These are phyloP conservation scores for Stenogyne calaminthoides DNA, from an alignment of 305 asterid species.

Conservation along the genomic window DNA sequence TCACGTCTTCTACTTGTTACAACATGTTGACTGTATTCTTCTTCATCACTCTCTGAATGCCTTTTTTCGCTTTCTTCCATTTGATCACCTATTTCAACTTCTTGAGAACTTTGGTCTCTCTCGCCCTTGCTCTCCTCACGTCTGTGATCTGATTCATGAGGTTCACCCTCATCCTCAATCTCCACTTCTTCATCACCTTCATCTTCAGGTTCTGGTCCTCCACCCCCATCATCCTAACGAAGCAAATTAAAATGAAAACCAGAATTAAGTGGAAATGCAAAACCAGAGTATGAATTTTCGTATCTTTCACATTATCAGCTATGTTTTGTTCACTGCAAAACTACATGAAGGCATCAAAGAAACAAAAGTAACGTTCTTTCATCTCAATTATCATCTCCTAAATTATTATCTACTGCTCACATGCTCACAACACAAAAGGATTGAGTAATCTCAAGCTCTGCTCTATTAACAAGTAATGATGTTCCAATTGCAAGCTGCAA, in stretches of 20 bases:
- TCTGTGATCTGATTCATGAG: conserved; percentile 51
- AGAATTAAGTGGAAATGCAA: conserved; percentile 10
- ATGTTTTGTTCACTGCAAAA: neutral
- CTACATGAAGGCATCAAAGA: neutral
- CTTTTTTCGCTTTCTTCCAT: conserved; percentile 77
- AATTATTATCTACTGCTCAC: neutral
- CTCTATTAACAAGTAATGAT: neutral
- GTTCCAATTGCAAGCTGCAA: neutral
- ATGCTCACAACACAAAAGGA: neutral
- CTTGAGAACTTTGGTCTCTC: conserved; percentile 76
- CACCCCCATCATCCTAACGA: conserved; percentile 61
- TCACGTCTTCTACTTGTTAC: conserved; percentile 74
- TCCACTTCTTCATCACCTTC: conserved; percentile 58
- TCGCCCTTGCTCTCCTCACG: conserved; percentile 78
- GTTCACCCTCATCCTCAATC: conserved; percentile 72
- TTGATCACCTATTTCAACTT: conserved; percentile 67
- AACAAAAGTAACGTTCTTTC: neutral
- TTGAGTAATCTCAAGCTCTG: neutral
- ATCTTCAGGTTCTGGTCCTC: conserved; percentile 52
- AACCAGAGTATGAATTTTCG: conserved; percentile 8
- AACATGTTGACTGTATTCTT: conserved; percentile 58
- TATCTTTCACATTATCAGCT: neutral
- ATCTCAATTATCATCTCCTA: neutral
- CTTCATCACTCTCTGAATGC: conserved; percentile 74
- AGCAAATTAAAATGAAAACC: neutral